Conservation (phyloP, 257 asterid species). For the Petunia axillaris region DNA sequence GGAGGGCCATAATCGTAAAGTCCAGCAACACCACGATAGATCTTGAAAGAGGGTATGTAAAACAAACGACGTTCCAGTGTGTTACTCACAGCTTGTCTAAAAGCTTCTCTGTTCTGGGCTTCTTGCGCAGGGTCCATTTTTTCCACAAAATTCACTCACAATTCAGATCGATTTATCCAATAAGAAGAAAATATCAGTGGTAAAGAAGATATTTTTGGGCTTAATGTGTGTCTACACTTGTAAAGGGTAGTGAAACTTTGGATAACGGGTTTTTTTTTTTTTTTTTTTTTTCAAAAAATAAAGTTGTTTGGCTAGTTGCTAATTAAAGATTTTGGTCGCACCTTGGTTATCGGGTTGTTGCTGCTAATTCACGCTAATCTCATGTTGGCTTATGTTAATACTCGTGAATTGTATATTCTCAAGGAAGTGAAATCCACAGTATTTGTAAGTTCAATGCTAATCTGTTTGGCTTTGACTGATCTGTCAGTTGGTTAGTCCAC, state of each 20-base stretch:
- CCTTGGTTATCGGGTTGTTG: background rate
- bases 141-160: background rate
- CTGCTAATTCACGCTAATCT: background rate
- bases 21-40: slow-evolving; percentile 90
- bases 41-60: slow-evolving; percentile 81
- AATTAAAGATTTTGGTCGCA: background rate
- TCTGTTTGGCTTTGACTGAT: background rate
- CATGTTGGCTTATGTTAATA: background rate
- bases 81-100: slow-evolving; percentile 68
- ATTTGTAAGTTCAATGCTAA: background rate
- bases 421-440: background rate
- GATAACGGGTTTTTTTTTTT: background rate
- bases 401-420: background rate
- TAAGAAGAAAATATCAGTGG: background rate
- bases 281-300: too few species aligned
- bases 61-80: slow-evolving; percentile 82
- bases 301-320: background rate
- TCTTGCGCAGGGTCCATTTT: slow-evolving; percentile 11
- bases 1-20: slow-evolving; percentile 92
- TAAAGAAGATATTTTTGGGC: slow-evolving; percentile 9
- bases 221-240: background rate
- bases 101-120: slow-evolving; percentile 50
- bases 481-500: background rate
- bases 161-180: slow-evolving; percentile 6
- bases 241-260: too few species aligned